Evolutionary conservation across 176 grass and related monocot species (phyloP).

Genomic region (Echinochloa phyllopogon): DNA sequence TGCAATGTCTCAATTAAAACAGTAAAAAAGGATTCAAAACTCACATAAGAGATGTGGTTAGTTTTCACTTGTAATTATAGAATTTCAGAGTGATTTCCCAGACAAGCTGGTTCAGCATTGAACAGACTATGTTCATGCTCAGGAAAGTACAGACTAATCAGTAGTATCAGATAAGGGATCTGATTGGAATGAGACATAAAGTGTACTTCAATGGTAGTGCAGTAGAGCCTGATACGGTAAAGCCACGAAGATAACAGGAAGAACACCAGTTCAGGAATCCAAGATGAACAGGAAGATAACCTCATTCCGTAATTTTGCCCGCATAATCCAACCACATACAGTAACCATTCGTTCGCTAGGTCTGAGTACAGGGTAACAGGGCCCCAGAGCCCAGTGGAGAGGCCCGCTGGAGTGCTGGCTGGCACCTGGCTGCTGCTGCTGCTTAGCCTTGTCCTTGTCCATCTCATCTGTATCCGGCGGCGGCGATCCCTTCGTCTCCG

Average conservation of each 20-base stretch:
- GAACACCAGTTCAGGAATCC: neutral
- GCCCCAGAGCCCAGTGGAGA: neutral
- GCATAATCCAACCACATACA: neutral
- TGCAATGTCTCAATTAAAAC: slow-evolving; percentile 39
- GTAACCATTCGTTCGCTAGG: neutral
- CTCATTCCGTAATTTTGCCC: neutral
- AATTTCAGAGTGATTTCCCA: slow-evolving; percentile 6
- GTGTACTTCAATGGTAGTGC: neutral
- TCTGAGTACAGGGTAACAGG: too few relatives aligned
- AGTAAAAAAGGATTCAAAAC: slow-evolving; percentile 19
- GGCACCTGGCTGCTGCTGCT: neutral
- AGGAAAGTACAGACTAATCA: slow-evolving; percentile 21
- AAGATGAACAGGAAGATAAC: slow-evolving; percentile 8
- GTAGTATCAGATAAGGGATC: neutral
- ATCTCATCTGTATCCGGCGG: neutral
- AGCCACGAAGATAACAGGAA: neutral
- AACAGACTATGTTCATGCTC: neutral
- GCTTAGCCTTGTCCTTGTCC: neutral
- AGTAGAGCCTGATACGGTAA: neutral
- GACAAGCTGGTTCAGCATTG: neutral
- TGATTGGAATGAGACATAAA: neutral
- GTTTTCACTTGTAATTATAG: neutral
- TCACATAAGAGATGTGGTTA: neutral
- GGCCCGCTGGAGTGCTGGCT: neutral
- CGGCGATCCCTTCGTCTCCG: neutral